Evolutionary conservation across 495 filamentous ascomycete species (phyloP), one percentile per base, ranked within the genome.

Genomic region (Aspergillus sparsus): DNA sequence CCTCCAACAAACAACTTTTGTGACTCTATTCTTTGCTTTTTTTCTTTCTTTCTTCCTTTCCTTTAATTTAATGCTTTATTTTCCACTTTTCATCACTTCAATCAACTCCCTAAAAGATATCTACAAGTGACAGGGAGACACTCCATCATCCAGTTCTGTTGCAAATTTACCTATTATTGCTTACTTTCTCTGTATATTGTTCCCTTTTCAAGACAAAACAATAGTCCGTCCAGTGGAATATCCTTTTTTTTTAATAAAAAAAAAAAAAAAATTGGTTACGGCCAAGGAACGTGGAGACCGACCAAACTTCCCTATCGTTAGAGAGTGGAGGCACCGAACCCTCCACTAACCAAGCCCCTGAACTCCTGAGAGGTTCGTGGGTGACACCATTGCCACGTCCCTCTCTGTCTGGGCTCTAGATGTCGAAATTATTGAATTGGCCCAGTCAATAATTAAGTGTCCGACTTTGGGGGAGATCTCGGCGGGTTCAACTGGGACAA

Each of bases 391-490:
- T 12, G 41, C n/a, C 21, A 39, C 18, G 1, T 55, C 39, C 39
- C 37, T 33, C 8, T 55, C 37, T 32, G 6, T 52, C 46, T 46
- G 37, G 33, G 11, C 68, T 70, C 65, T 58, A 44, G 47, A 68
- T 68, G 66, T 68, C 68, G 62, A 37, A 63, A 57, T 60, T 5
- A 47, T 50, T n/a, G 57, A 53, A 53, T 57, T 62, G 36, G 49
- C 21, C 21, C 21, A 27, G 21, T 27, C 21, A 27, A 27, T 27
- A 27, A 27, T 27, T 27, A 27, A 27, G 21, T 27, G 35, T 59
- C 53, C 57, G 39, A 61, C 32, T 49, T 35, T 21, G 55, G 35
- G 50, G 58, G 42, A 53, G 49, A 60, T 53, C 58, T 54, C 56
- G 57, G 63, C 60, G 51, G 52, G 53, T 46, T 39, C 16, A 7